Evolutionary conservation across 495 filamentous ascomycete species (phyloP), one percentile per base, ranked within the genome.

Genomic region (Lophiotrema nucula): DNA sequence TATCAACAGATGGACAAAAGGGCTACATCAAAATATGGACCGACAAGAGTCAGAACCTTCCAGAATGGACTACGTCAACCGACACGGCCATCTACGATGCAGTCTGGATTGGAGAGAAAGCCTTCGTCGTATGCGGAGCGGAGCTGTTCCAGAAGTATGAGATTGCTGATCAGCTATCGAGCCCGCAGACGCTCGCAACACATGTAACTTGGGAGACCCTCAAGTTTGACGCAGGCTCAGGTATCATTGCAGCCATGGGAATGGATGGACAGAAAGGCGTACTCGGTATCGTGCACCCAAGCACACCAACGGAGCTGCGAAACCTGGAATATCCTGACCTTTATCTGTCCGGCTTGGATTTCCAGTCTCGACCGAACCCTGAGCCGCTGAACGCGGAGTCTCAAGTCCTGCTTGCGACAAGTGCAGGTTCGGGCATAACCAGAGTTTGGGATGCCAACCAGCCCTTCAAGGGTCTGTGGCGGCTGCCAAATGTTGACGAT

Each of bases 71-170:
- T 2, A 57, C 44, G 38, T 57, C 43, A 11, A 60, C 63, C 4
- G 57, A 68, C 2, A 47, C 27, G 6, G 45, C 49, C 6, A 53
- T 69, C 6, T 45, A 66, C 13, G 70, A 73, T 42, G 70, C 62
- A 11, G 39, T 50, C 12, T 70, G 67, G 67, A 54, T 58, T n/a
- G 51, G 51, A 25, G 66, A 68, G 2, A 44, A 53, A 0, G 22
- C 24, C 1, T 69, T 72, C 28, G 47, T 67, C 19, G 61, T 72
- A 10, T 63, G 60, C 38, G 69, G 69, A 13, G 42, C 47, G 10
- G 53, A 56, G 10, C n/a, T 70, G 13, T 45, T 66, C 19, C 37
- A 47, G 26, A 49, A 56, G 1, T 68, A 64, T 41, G 51, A 63
- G 18, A 44, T 52, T 12, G 37, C 19, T 12, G 55, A 48, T 1